A percentile compares a stretch with the other conserved stretches of the same genome.
Evolutionary conservation across 805 yeast genomes (phyloP).

Genomic region (Cyberlindnera euphorbiae): DNA sequence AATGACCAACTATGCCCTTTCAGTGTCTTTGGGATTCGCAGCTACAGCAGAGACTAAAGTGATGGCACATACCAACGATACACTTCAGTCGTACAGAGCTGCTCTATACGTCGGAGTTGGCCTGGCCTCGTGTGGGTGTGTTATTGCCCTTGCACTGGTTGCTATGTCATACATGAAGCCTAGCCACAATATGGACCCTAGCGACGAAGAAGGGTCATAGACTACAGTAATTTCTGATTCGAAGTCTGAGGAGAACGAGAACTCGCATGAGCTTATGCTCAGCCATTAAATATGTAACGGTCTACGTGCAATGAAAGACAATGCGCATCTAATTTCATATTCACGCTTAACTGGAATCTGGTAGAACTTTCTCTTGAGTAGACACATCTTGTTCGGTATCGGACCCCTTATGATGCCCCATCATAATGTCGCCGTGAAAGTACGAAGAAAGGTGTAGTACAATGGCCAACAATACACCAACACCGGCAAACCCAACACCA

Average conservation of each 20-base stretch:
- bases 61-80: constrained; percentile 21
- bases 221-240: too few species aligned
- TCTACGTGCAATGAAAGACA: too few species aligned
- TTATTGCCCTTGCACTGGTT: constrained; percentile 9
- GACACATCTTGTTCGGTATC: background rate
- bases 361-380: too few species aligned
- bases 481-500: constrained; percentile 55
- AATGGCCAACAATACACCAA: constrained; percentile 28
- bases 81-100: constrained; percentile 45
- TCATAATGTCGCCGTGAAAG: background rate
- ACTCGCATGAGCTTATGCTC: too few species aligned
- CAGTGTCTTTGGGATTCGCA: constrained; percentile 66
- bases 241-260: too few species aligned
- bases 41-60: constrained; percentile 55
- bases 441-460: constrained; percentile 7
- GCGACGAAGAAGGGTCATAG: background rate
- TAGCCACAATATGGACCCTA: background rate
- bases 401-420: background rate
- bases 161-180: constrained; percentile 11
- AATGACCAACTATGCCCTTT: constrained; percentile 65
- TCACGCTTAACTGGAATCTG: too few species aligned
- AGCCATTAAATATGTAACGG: too few species aligned
- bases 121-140: constrained; percentile 43
- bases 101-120: constrained; percentile 63
- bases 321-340: too few species aligned